phyloP scores from a whole-genome alignment of 306 rosid species.

The Acacia melanoxylon region DNA sequence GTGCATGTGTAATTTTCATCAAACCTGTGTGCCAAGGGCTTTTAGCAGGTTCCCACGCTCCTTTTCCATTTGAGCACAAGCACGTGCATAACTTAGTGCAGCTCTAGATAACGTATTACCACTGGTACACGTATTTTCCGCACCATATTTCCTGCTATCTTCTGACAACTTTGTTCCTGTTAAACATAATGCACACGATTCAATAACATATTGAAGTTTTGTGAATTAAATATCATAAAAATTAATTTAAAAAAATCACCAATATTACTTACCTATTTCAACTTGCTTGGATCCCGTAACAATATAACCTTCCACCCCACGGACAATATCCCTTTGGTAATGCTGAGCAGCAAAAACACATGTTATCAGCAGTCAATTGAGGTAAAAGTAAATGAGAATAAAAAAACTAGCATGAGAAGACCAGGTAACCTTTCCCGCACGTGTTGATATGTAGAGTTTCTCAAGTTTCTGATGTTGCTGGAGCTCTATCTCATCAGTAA shows the following conservation, averaged over 20 bases:
- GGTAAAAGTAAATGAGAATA: slow-evolving; percentile 26
- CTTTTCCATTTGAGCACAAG: slow-evolving; percentile 97
- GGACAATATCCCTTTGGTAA: slow-evolving; percentile 97
- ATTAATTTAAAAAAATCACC: slow-evolving; percentile 1
- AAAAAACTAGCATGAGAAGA: slow-evolving; percentile 30
- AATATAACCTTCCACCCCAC: slow-evolving; percentile 94
- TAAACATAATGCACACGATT: slow-evolving; percentile 35
- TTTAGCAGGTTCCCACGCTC: slow-evolving; percentile 85
- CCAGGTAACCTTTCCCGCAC: slow-evolving; percentile 84
- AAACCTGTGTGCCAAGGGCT: slow-evolving; percentile 96
- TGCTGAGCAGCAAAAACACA: slow-evolving; percentile 55
- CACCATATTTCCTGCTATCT: slow-evolving; percentile 94
- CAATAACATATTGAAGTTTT: slow-evolving; percentile 17
- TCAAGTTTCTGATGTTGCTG: slow-evolving; percentile 93
- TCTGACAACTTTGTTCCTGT: slow-evolving; percentile 95
- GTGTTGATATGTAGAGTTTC: slow-evolving; percentile 94
- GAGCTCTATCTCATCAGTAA: slow-evolving; percentile 84
- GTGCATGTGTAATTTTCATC: neutral
- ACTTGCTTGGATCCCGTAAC: slow-evolving; percentile 97
- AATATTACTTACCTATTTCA: slow-evolving; percentile 71
- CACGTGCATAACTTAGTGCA: slow-evolving; percentile 70
- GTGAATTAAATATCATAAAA: slow-evolving; percentile 13
- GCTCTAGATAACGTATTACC: slow-evolving; percentile 87
- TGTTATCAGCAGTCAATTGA: slow-evolving; percentile 20
- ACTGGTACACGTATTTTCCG: slow-evolving; percentile 93